Base-by-base conservation (phyloP, 441 rosid species). In the Dalechampia spathulata region DNA sequence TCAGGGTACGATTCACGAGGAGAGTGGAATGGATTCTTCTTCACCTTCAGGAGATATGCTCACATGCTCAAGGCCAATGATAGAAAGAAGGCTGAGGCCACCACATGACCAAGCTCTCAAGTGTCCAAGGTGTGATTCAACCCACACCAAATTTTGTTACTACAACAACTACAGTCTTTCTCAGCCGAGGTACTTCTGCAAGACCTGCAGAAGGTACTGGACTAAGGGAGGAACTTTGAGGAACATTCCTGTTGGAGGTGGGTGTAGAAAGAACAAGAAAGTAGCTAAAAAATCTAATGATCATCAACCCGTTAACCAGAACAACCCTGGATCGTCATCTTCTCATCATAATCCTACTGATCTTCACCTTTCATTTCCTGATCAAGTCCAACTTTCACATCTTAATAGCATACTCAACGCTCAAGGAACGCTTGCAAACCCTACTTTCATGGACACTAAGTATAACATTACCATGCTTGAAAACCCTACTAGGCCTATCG, bases 121-220 rank as follows among this genome's bases (percentile, higher is more conserved):
- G 63, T 90, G 98, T 51, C 98, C 98, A 1, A 77, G 98, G 67
- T 90, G 98, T 54, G 95, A 90, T 48, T 90, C 96, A 25, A 67
- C 90, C 7, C 85, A 82, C 81, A 90, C 98, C 69, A 90, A 90
- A 63, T 90, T 90, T 59, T 86, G 97, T 42, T 90, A 90, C 80
- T 90, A 90, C 83, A 90, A 90, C 80, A 90, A 90, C 74, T 90
- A 90, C 74, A 90, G 96, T 69, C 90, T 90, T 60, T 82, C 95
- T 47, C 98, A 90, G 79, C 98, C 98, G 4, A 75, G 98, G 66
- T 90, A 90, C 82, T 87, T 90, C 55, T 90, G 97, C 86, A 90
- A 90, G 79, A 78, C 96, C 38, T 90, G 96, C 67, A 75, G 97
- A 42, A 82, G 97, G 81, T 90, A 90, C 75, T 90, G 96, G 97